Conservation (phyloP, 2,329 filamentous ascomycete genomes). For the Xylariaceae sp. region DNA sequence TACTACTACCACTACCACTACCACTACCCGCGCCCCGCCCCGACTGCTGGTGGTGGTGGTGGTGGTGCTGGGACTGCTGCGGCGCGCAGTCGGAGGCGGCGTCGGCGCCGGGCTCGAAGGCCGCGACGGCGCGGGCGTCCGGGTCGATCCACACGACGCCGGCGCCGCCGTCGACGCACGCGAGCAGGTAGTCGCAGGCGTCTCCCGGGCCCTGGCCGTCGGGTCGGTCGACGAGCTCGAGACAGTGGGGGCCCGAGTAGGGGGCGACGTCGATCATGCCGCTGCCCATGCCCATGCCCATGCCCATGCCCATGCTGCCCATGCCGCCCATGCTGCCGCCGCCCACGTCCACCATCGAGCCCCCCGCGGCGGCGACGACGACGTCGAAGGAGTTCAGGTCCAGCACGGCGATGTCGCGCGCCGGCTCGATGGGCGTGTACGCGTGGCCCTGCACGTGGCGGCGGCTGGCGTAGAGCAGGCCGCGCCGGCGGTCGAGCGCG, state of each 20-base stretch:
- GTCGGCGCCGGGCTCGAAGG: constrained; percentile 9
- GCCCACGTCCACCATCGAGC: too few species aligned
- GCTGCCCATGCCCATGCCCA: too few species aligned
- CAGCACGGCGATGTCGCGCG: constrained; percentile 16
- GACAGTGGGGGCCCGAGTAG: constrained; percentile 17
- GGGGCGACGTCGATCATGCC: constrained; percentile 17
- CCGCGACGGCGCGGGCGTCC: constrained; percentile 10
- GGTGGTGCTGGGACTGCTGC: too few species aligned
- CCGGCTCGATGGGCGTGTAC: constrained; percentile 17
- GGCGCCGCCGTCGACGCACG: constrained; percentile 15
- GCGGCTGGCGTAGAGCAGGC: constrained; percentile 18
- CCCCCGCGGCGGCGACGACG: too few species aligned
- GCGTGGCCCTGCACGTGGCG: constrained; percentile 17
- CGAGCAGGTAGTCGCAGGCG: constrained; percentile 15
- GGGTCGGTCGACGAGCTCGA: too few species aligned
- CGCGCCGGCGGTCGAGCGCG: constrained; percentile 17
- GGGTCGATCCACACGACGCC: constrained; percentile 18
- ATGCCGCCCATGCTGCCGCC: too few species aligned
- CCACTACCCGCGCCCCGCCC: too few species aligned
- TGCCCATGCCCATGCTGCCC: too few species aligned
- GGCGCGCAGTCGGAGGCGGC: too few species aligned
- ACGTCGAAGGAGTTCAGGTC: constrained; percentile 13
- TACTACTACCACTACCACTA: too few species aligned
- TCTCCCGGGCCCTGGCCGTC: too few species aligned
- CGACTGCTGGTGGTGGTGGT: too few species aligned